Conservation (phyloP, 2,329 filamentous ascomycete genomes). For the Cordyceps farinosa region DNA sequence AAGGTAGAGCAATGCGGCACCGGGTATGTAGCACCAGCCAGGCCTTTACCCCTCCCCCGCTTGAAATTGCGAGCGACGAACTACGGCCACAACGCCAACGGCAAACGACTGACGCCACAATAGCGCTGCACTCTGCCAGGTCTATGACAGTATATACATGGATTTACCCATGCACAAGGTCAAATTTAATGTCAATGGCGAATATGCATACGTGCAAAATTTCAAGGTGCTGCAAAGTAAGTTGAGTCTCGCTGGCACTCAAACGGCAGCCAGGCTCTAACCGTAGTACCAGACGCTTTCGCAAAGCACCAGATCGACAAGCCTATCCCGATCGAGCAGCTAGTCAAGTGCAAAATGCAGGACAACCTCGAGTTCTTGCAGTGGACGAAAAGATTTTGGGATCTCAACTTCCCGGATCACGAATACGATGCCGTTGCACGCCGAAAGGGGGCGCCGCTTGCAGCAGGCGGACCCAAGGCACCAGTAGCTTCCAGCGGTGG, state of each 20-base stretch:
- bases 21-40: constrained; percentile 59
- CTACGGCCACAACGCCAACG: background rate
- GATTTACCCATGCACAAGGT: constrained; percentile 94
- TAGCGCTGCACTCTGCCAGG: constrained; percentile 92
- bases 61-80: constrained; percentile 15
- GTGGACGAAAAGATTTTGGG: constrained; percentile 96
- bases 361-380: constrained; percentile 99
- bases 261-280: constrained; percentile 13
- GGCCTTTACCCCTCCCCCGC: constrained; percentile 24
- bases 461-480: constrained; percentile 46
- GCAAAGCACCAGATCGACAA: constrained; percentile 84
- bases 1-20: constrained; percentile 99
- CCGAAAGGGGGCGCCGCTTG: constrained; percentile 71
- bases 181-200: constrained; percentile 96
- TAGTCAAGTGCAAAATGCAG: constrained; percentile 99
- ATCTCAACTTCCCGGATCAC: constrained; percentile 94
- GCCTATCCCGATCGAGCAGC: constrained; percentile 78
- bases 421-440: constrained; percentile 90
- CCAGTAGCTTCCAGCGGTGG: constrained; percentile 49
- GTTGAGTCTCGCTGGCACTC: constrained; percentile 27
- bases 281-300: constrained; percentile 62
- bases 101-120: constrained; percentile 19
- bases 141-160: constrained; percentile 97
- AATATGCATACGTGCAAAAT: constrained; percentile 97
- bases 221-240: constrained; percentile 96